These are phyloP conservation scores for Kodamaea alishanica DNA, from an alignment of 1,139 yeast genomes.

Conservation along the genomic window DNA sequence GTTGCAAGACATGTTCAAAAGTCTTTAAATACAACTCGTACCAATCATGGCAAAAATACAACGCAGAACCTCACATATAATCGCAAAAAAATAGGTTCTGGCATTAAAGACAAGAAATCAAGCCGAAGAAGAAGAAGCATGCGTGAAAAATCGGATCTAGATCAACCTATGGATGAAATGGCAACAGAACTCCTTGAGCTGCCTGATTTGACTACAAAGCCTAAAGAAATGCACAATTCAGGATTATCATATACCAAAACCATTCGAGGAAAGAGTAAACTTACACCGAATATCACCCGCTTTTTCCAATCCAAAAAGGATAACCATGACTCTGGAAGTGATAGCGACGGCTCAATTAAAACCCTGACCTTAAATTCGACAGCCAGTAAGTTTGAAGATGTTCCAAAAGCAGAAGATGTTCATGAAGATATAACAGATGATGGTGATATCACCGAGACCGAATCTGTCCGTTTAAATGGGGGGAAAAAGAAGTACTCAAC, in stretches of 20 bases:
- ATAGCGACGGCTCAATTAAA: conserved; percentile 19
- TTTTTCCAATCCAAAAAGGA: conserved; percentile 18
- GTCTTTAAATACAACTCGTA: conserved; percentile 3
- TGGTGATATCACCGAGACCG: conserved; percentile 15
- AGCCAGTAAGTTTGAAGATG: neutral
- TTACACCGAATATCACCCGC: conserved; percentile 17
- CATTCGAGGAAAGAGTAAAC: conserved; percentile 11
- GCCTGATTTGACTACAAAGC: neutral
- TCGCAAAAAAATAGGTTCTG: neutral
- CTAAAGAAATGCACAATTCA: neutral
- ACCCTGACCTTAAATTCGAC: conserved; percentile 10
- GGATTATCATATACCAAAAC: conserved; percentile 16
- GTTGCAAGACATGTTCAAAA: conserved; percentile 21
- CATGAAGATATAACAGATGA: conserved; percentile 12
- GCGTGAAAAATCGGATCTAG: neutral
- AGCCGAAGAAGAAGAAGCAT: neutral
- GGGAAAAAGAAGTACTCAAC: conserved; percentile 2
- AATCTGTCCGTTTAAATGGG: conserved; percentile 1
- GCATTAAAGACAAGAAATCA: neutral
- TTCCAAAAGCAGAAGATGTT: no score
- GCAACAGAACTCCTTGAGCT: neutral
- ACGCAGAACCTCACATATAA: neutral
- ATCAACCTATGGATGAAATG: neutral
- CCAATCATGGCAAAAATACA: neutral
- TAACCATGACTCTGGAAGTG: conserved; percentile 14